A percentile compares a stretch with the other conserved stretches of the same genome.
Evolutionary conservation across 2,329 filamentous ascomycete genomes (phyloP).

Genomic region (Calonectria multiphialidica): DNA sequence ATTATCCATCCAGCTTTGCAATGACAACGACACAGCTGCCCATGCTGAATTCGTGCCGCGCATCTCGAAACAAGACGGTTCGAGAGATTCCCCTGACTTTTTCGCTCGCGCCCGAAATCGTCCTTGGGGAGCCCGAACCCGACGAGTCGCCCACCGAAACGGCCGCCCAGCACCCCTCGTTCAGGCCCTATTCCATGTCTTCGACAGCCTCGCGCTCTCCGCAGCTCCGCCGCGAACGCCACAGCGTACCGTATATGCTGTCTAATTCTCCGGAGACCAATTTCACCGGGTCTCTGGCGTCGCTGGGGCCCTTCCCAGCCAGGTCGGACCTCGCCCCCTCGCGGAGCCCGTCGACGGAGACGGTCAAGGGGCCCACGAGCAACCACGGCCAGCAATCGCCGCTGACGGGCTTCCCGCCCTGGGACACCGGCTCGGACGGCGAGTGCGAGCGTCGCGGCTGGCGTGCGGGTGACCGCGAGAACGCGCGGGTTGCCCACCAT

Average conservation of each 20-base stretch:
- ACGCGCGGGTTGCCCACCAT: background rate
- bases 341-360: slow-evolving; percentile 33
- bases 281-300: background rate
- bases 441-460: slow-evolving; percentile 28
- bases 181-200: background rate
- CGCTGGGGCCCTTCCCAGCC: background rate
- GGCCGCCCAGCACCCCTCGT: background rate
- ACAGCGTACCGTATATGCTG: background rate
- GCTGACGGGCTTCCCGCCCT: slow-evolving; percentile 45
- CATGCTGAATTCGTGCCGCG: background rate
- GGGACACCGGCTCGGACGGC: slow-evolving; percentile 33
- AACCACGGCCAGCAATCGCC: slow-evolving; percentile 32
- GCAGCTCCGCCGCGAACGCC: background rate
- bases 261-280: background rate
- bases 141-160: background rate
- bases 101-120: background rate
- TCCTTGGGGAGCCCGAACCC: background rate
- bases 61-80: background rate
- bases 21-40: background rate
- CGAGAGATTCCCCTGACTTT: background rate
- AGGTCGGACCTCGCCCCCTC: background rate
- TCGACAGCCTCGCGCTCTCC: background rate
- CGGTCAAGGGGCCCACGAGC: slow-evolving; percentile 30
- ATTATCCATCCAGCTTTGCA: background rate
- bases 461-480: slow-evolving; percentile 11